Evolutionary conservation across 805 yeast species (phyloP), one percentile per base, ranked within the genome.

Genomic region (Sungouiozyma intestinalis): DNA sequence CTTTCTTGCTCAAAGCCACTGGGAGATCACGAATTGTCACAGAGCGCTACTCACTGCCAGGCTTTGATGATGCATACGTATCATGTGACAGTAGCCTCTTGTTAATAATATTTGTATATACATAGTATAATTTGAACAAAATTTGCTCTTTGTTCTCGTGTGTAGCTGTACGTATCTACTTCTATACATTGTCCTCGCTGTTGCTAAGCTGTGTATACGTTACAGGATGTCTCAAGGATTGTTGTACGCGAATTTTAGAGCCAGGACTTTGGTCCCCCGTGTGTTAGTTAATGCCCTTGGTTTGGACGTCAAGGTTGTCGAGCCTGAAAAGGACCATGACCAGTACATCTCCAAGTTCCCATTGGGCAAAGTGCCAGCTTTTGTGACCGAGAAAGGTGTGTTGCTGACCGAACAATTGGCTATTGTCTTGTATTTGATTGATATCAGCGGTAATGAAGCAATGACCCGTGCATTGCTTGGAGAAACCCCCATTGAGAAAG

Each of bases 401-500:
- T 80, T 79, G 64, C 69, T 83, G 60, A 71, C 74, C 46, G 90
- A 83, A 71, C 71, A 66, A 45, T 70, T 80, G 58, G 88, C 92
- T 46, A 64, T 83, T 55, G 55, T 71, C 53, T 59, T 69, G 63
- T 79, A 82, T 68, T 47, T 60, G 53, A 59, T 66, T 39, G 51
- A 56, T 41, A 54, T 67, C 3, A 54, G 64, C 31, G 53, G 59
- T 17, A 65, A 63, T 32, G 62, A 61, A 45, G 54, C 67, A 60
- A 40, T 54, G 14, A 54, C 59, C 45, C 56, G 64, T 42, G 66
- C 65, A 51, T 71, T 81, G 50, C 67, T 77, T 50, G 97, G 96
- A 56, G 43, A 46, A 2, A 46, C 48, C 11, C 41, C 44, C 14
- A 47, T 48, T 35, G 64, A 74, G 49, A 51, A 45, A 42, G 50